Percentiles rank a stretch among this genome's conserved stretches.
Conservation (phyloP, 176 grass and related monocot genomes). For the Lolium multiflorum region DNA sequence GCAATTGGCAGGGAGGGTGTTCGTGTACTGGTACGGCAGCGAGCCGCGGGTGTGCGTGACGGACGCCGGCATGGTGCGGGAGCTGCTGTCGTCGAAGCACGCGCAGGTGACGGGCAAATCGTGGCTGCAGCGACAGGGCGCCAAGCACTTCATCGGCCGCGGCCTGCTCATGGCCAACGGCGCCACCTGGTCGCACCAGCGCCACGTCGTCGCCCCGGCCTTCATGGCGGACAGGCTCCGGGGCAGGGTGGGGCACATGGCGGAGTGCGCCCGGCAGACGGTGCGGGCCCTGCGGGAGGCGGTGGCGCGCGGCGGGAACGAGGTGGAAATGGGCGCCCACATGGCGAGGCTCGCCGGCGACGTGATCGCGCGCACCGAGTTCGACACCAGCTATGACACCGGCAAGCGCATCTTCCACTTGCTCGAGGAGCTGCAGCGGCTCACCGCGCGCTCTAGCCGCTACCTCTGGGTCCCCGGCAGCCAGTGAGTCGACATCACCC, state of each 20-base stretch:
- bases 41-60: slow-evolving; percentile 93
- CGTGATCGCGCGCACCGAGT: slow-evolving; percentile 87
- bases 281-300: slow-evolving; percentile 51
- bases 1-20: slow-evolving; percentile 54
- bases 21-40: slow-evolving; percentile 94
- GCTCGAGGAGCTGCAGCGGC: slow-evolving; percentile 67
- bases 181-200: slow-evolving; percentile 83
- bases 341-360: slow-evolving; percentile 79
- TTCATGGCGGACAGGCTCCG: slow-evolving; percentile 67
- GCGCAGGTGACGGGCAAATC: slow-evolving; percentile 80
- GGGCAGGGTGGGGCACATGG: slow-evolving; percentile 81
- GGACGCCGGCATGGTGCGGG: slow-evolving; percentile 81
- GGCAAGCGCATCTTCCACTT: slow-evolving; percentile 75
- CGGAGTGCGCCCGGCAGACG: slow-evolving; percentile 69
- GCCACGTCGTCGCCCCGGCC: slow-evolving; percentile 60
- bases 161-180: slow-evolving; percentile 95
- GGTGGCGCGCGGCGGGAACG: slow-evolving; percentile 50
- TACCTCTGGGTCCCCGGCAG: slow-evolving; percentile 88
- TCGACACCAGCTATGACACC: slow-evolving; percentile 80
- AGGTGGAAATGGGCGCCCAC: slow-evolving; percentile 85
- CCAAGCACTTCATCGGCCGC: slow-evolving; percentile 81
- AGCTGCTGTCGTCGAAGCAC: slow-evolving; percentile 84
- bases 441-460: slow-evolving; percentile 75
- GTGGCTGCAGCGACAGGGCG: slow-evolving; percentile 81
- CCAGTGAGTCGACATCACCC: slow-evolving; percentile 52